These are phyloP conservation scores for Anacardium occidentale DNA, from an alignment of 345 rosid genomes.

Conservation along the genomic window DNA sequence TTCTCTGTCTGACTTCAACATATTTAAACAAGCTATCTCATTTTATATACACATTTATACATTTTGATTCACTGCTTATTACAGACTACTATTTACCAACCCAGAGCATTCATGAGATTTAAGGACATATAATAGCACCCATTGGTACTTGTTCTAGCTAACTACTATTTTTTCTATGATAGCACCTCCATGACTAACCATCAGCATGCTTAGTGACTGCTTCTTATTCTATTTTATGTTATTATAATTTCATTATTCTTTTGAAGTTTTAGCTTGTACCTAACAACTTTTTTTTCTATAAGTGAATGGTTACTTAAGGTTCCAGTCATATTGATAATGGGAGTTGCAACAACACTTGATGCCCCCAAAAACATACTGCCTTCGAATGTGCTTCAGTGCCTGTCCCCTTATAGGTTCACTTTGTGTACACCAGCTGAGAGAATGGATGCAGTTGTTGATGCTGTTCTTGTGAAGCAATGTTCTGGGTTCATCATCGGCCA, in stretches of 20 bases:
- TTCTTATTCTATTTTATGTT: not conserved
- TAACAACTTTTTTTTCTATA: conserved; percentile 22
- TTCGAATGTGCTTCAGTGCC: conserved; percentile 56
- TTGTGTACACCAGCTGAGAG: conserved; percentile 76
- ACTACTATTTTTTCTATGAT: no score
- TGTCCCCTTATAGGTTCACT: conserved; percentile 65
- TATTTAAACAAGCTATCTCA: not conserved
- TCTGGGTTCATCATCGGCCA: conserved; percentile 74
- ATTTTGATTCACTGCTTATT: not conserved
- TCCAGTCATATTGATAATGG: conserved; percentile 75
- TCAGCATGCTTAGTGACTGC: not conserved
- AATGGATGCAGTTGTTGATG: conserved; percentile 80
- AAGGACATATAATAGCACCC: not conserved
- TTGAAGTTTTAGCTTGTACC: conserved; percentile 17
- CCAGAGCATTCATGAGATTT: not conserved
- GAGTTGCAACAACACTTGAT: conserved; percentile 85
- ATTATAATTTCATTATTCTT: not conserved
- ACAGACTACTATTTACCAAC: not conserved
- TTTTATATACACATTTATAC: no score
- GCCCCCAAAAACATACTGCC: conserved; percentile 59
- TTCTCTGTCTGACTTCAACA: not conserved
- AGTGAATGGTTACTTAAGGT: conserved; percentile 89
- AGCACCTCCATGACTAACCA: not conserved
- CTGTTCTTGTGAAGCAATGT: conserved; percentile 70
- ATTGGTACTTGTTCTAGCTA: not conserved